Conservation (phyloP, 805 yeast genomes). For the Nakazawaea populi region DNA sequence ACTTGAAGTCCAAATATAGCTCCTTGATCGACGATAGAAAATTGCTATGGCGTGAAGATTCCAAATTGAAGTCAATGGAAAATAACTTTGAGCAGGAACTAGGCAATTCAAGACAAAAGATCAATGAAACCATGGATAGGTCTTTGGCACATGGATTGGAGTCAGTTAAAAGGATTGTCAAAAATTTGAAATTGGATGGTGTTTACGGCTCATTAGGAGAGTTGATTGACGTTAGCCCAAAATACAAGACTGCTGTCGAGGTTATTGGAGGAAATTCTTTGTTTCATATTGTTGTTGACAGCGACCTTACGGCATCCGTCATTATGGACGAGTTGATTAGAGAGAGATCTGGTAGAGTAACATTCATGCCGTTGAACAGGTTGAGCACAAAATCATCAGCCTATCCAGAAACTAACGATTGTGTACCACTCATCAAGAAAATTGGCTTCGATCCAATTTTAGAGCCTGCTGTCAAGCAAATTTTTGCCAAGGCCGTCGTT, state of each 20-base stretch:
- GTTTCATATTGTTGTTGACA: slow-evolving; percentile 86
- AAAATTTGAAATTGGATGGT: slow-evolving; percentile 49
- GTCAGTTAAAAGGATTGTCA: slow-evolving; percentile 59
- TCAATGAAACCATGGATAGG: slow-evolving; percentile 73
- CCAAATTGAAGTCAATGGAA: slow-evolving; percentile 49
- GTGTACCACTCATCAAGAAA: slow-evolving; percentile 74
- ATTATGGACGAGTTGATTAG: slow-evolving; percentile 72
- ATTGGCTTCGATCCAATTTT: slow-evolving; percentile 54
- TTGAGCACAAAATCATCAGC: slow-evolving; percentile 34
- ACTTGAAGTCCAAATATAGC: slow-evolving; percentile 34
- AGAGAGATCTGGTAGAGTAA: slow-evolving; percentile 74
- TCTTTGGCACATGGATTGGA: slow-evolving; percentile 62
- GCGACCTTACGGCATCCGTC: slow-evolving; percentile 73
- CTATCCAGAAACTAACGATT: slow-evolving; percentile 62
- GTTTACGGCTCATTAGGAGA: slow-evolving; percentile 88
- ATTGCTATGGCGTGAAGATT: slow-evolving; percentile 73
- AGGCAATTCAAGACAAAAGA: slow-evolving; percentile 48
- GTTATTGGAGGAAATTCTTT: slow-evolving; percentile 83
- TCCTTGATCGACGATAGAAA: slow-evolving; percentile 62
- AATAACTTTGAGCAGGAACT: slow-evolving; percentile 53
- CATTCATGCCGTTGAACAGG: slow-evolving; percentile 86
- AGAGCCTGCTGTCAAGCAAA: slow-evolving; percentile 65
- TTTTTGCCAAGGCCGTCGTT: slow-evolving; percentile 78
- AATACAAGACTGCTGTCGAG: slow-evolving; percentile 81
- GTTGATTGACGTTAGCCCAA: slow-evolving; percentile 71